phyloP scores from a whole-genome alignment of 805 yeast species.

The Nakazawaea ambrosiae region DNA sequence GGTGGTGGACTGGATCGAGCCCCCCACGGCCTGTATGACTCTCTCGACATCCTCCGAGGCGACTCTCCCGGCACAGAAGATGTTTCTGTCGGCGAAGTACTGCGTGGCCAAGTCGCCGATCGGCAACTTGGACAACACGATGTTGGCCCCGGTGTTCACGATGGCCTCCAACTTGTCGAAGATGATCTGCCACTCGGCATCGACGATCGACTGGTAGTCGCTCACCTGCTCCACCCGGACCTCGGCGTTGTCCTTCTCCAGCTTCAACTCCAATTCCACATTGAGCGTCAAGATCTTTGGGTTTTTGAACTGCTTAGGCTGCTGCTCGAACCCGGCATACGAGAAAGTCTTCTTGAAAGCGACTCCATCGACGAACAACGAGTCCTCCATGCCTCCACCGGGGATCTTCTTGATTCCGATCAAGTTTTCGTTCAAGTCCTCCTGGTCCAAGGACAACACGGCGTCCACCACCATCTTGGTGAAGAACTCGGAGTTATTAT shows the following conservation, averaged over 20 bases:
- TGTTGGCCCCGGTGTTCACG: conserved; percentile 80
- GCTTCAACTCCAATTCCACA: conserved; percentile 92
- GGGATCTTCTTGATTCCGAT: conserved; percentile 93
- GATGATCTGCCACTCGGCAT: conserved; percentile 98
- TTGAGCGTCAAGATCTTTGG: conserved; percentile 83
- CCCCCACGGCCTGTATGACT: conserved; percentile 92
- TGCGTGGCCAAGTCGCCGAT: conserved; percentile 99
- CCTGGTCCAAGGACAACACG: conserved; percentile 77
- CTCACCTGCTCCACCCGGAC: conserved; percentile 90
- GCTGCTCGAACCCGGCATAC: conserved; percentile 98
- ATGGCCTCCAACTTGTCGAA: conserved; percentile 79
- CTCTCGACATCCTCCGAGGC: conserved; percentile 85
- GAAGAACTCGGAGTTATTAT: conserved; percentile 81
- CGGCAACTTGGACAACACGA: conserved; percentile 89
- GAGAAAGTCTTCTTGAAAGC: conserved; percentile 97
- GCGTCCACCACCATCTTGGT: conserved; percentile 97
- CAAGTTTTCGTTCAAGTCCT: conserved; percentile 78
- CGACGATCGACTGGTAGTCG: conserved; percentile 93
- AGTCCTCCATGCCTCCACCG: conserved; percentile 96
- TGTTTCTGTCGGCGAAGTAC: conserved; percentile 90
- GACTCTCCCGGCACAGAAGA: conserved; percentile 97
- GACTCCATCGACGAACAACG: conserved; percentile 84
- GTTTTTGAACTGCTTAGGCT: conserved; percentile 75
- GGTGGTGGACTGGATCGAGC: conserved; percentile 73
- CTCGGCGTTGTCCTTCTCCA: conserved; percentile 98